A percentile compares a stretch with the other conserved stretches of the same genome.
phyloP scores from a whole-genome alignment of 1,284 basidiomycete genomes.

The Cutaneotrichosporon sp. region DNA sequence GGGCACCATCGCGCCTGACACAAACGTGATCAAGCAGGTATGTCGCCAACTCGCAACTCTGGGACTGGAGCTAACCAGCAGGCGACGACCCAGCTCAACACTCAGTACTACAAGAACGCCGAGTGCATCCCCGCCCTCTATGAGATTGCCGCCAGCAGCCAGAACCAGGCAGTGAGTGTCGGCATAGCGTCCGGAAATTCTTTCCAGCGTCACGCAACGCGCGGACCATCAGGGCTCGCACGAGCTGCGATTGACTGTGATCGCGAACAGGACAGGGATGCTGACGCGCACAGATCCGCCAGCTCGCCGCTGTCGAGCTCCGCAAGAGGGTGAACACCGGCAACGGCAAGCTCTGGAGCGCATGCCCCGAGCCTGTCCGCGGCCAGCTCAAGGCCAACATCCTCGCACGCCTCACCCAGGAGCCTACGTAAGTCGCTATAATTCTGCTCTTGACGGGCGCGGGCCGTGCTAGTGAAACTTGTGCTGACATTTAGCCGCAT shows the following conservation, averaged over 20 bases:
- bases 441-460: not conserved
- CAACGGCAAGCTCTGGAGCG: slow-evolving; percentile 80
- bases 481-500: slow-evolving; percentile 62
- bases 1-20: slow-evolving; percentile 82
- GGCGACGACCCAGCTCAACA: slow-evolving; percentile 89
- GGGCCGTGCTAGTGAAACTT: not conserved
- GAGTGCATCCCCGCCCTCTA: slow-evolving; percentile 89
- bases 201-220: not conserved
- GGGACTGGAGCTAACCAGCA: slow-evolving; percentile 44
- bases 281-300: slow-evolving; percentile 68
- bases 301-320: slow-evolving; percentile 97
- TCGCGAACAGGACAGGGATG: not conserved
- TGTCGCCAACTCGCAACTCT: slow-evolving; percentile 43
- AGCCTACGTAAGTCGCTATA: slow-evolving; percentile 65
- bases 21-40: slow-evolving; percentile 80
- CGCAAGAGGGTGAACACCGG: slow-evolving; percentile 84
- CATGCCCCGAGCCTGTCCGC: slow-evolving; percentile 68
- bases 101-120: slow-evolving; percentile 86
- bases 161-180: slow-evolving; percentile 56
- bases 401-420: slow-evolving; percentile 73
- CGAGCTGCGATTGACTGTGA: not conserved
- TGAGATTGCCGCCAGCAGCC: slow-evolving; percentile 79
- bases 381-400: slow-evolving; percentile 82
- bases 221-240: slow-evolving; percentile 2
- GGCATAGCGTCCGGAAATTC: not conserved